These are phyloP conservation scores for Microthlaspi erraticum DNA, from an alignment of 345 rosid genomes.

Conservation along the genomic window DNA sequence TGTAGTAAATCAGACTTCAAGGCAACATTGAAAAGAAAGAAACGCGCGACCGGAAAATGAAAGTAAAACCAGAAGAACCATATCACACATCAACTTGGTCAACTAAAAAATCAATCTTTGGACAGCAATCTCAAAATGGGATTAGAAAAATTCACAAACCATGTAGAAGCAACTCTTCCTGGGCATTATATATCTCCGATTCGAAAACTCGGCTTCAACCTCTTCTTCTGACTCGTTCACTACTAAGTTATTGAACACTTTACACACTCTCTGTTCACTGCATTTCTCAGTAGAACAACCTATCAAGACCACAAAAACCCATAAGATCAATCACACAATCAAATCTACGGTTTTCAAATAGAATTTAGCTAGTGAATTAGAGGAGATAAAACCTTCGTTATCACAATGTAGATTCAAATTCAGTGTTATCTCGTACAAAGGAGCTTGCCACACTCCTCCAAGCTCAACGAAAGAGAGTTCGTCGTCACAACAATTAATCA, in stretches of 20 bases:
- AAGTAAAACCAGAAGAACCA: slow-evolving; percentile 21
- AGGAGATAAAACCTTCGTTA: slow-evolving; percentile 43
- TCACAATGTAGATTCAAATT: slow-evolving; percentile 36
- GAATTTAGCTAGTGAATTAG: background rate
- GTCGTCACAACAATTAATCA: slow-evolving; percentile 24
- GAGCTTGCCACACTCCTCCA: slow-evolving; percentile 81
- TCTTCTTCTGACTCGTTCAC: slow-evolving; percentile 60
- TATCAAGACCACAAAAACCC: slow-evolving; percentile 25
- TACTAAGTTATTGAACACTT: slow-evolving; percentile 61
- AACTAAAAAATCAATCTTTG: background rate
- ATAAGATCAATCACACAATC: slow-evolving; percentile 5
- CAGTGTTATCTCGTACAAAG: slow-evolving; percentile 67
- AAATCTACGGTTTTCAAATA: background rate
- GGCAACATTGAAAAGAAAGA: slow-evolving; percentile 28
- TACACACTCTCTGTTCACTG: slow-evolving; percentile 50
- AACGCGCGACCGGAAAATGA: slow-evolving; percentile 32
- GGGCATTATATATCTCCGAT: slow-evolving; percentile 59
- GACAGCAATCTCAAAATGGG: slow-evolving; percentile 3
- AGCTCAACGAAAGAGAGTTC: slow-evolving; percentile 65
- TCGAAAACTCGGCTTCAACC: slow-evolving; percentile 66
- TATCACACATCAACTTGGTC: background rate
- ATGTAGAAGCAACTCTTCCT: slow-evolving; percentile 79
- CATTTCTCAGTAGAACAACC: slow-evolving; percentile 36
- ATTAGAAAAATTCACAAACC: slow-evolving; percentile 47
- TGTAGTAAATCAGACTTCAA: slow-evolving; percentile 83